Conservation (phyloP, 2,329 filamentous ascomycete genomes). For the Dothiorella sarmentorum region DNA sequence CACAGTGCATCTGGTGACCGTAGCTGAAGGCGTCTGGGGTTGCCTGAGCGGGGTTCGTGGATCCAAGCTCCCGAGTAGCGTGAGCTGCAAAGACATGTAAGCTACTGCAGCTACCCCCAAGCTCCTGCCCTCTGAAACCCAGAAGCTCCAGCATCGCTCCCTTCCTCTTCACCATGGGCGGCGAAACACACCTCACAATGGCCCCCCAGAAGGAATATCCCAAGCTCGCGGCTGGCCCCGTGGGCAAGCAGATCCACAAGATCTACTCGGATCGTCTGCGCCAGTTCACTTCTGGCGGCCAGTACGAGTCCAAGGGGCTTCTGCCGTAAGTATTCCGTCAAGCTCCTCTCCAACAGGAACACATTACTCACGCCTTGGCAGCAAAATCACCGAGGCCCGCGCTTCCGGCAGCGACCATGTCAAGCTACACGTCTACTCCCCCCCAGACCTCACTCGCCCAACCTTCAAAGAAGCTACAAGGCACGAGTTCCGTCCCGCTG, state of each 20-base stretch:
- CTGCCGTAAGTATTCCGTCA: conserved; percentile 54
- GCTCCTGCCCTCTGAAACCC: conserved; percentile 3
- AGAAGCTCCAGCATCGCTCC: not conserved
- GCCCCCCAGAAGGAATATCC: conserved; percentile 30
- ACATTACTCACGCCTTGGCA: conserved; percentile 28
- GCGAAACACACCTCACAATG: conserved; percentile 31
- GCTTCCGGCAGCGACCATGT: conserved; percentile 70
- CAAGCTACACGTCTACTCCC: conserved; percentile 81
- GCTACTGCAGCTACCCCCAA: conserved; percentile 4
- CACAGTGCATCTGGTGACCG: conserved; percentile 1
- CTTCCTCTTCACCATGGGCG: conserved; percentile 30
- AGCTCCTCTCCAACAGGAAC: not conserved
- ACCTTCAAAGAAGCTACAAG: conserved; percentile 78
- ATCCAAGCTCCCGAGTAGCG: conserved; percentile 6
- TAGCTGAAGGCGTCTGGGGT: not conserved
- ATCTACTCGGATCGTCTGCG: conserved; percentile 82
- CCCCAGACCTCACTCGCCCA: conserved; percentile 73
- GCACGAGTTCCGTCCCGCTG: conserved; percentile 72
- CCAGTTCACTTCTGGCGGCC: conserved; percentile 72
- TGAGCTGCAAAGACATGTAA: conserved; percentile 13
- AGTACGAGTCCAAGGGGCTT: conserved; percentile 70
- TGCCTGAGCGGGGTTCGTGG: not conserved
- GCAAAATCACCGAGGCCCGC: conserved; percentile 69
- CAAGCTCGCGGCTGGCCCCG: conserved; percentile 34
- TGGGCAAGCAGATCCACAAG: conserved; percentile 60